Base-by-base conservation (phyloP, 2,329 filamentous ascomycete species). In the Cladosporium sp. region DNA sequence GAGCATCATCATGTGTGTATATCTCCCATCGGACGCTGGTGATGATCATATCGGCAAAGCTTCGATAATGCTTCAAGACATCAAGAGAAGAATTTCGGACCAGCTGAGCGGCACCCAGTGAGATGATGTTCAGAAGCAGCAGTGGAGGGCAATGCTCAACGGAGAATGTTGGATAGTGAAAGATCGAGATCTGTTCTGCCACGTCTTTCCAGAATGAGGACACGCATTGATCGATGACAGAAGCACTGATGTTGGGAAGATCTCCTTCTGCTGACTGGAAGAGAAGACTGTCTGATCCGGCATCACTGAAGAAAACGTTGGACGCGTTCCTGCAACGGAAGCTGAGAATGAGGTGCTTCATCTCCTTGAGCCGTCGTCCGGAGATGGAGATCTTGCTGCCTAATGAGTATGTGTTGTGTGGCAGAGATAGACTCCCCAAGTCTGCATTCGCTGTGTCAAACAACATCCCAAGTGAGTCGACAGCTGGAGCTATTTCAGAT, bases 21-120 rank as follows among this genome's bases (percentile, higher is more conserved):
- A 96, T 88, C 66, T 95, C 88, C 89, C 91, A 96, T 48, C 92
- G 80, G 18, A 96, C 71, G 69, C 95, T 87, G 83, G 87, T 92
- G 1, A 88, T 89, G 36, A 97, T 72, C 59, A 96, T 92, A 65
- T 91, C 91, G 18, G 90, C 89, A 17, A 96, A 73, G 53, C 89
- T 81, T 1, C 87, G 83, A 19, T 88, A 88, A n/a, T 83, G 81
- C 61, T 85, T 81, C 4, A 85, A 88, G 2, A 86, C 74, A 45
- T 84, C 80, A 27, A 82, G 79, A 0, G 88, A 18, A 20, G 22
- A 17, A 7, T 7, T 24, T 12, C 43, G 30, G 2, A 45, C 43
- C 3, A 45, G 8, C 12, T 45, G 43, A 18, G 30, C 19, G 22
- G 32, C 32, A 5, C 43, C 43, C 3, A 45, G 8, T 1, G 86